Base-by-base conservation (phyloP, 208 protist genomes). In the Trypanosoma scelopori region DNA sequence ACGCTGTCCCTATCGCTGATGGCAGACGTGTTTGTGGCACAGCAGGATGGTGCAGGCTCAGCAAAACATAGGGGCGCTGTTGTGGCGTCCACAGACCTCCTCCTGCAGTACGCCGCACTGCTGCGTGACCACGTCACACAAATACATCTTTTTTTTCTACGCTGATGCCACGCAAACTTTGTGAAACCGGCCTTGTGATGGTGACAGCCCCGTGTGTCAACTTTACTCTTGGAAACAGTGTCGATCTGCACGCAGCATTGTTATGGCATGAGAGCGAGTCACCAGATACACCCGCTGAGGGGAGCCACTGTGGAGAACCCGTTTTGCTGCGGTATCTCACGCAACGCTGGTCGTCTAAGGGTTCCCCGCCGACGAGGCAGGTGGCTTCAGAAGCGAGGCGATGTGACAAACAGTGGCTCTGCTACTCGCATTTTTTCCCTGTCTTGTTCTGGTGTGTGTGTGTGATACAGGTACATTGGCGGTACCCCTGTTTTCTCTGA, bases 391-490 rank as follows among this genome's bases (percentile, higher is more conserved):
- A 30, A 18, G 9, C 0, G 81, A 81, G 63, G 57, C 76, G 41
- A 61, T 64, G 45, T 91, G 81, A 76, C 86, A 71, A 76, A 47
- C 65, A 2, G 58, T 88, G 5, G 62, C 74, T 42, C 52, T 91
- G 16, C 65, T 86, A 30, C 66, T 91, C 20, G 23, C 86, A 6
- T 58, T 84, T 47, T 72, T 79, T 5, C 52, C 75, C 5, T 48
- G 56, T 49, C 50, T 88, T 45, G 45, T 72, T 27, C 23, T 59
- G 22, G 75, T 63, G 12, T 71, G 76, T 2, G 74, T 82, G 47
- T 77, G 74, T 71, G n/a, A n/a, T n/a, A n/a, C n/a, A n/a, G n/a
- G 66, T 84, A 25, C 88, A 88, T 67, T 76, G 69, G 49, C 79
- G 78, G 43, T 79, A 78, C 53, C 49, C 86, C 28, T 25, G 48